These are phyloP conservation scores for Physcomitrium patens DNA, from an alignment of 225 moss, liverwort and hornwort genomes.

Conservation along the genomic window DNA sequence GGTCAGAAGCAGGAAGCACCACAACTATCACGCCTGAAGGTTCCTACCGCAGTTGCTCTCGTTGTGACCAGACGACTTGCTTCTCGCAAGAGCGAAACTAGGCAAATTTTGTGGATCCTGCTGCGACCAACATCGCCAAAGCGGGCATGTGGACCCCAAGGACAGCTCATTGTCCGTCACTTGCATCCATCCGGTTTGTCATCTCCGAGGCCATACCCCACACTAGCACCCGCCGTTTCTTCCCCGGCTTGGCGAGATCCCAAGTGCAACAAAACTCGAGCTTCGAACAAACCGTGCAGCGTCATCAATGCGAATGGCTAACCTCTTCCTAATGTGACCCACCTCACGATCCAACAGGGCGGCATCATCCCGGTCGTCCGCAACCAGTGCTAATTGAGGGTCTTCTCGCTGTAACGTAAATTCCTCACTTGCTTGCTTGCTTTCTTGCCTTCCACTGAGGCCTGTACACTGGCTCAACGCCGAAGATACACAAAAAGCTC, in stretches of 20 bases:
- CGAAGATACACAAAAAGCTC: no score
- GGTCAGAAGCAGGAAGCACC: background rate
- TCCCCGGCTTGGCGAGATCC: background rate
- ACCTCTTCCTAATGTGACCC: background rate
- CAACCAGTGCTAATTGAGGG: background rate
- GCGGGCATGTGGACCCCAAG: background rate
- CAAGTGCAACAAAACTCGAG: slow-evolving; percentile 2
- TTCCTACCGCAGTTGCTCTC: background rate
- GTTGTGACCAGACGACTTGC: background rate
- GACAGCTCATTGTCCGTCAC: slow-evolving; percentile 12
- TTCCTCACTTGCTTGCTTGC: background rate
- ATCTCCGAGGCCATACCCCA: background rate
- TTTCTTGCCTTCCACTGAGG: background rate
- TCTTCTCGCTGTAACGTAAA: no score
- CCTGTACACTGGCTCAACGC: background rate
- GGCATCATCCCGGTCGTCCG: background rate
- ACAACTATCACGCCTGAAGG: no score
- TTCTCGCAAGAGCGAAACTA: background rate
- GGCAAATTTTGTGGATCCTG: background rate
- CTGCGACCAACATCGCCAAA: background rate
- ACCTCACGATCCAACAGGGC: background rate
- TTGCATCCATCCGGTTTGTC: background rate
- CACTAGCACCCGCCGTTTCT: background rate
- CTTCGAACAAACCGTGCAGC: background rate
- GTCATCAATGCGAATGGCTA: background rate